Conservation (phyloP, 2,329 filamentous ascomycete species). For the Trichoderma guizhouense region DNA sequence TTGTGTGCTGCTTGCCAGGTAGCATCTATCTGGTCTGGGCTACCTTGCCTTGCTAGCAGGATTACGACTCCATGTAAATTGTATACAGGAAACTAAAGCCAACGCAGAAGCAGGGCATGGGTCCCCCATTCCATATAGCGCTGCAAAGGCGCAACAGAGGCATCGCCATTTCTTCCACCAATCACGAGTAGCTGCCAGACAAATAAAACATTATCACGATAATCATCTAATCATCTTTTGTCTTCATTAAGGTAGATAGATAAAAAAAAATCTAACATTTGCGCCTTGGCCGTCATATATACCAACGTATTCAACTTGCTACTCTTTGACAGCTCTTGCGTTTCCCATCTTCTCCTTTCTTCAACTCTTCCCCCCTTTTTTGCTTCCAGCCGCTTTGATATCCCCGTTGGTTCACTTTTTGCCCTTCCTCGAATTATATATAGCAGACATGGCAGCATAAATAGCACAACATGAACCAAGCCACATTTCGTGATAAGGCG, state of each 20-base stretch:
- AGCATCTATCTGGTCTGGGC: background rate
- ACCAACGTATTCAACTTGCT: background rate
- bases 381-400: background rate
- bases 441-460: background rate
- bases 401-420: too few relatives aligned
- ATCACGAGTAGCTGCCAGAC: background rate
- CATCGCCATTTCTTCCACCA: slow-evolving; percentile 5
- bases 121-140: background rate
- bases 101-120: background rate
- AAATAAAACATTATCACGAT: background rate
- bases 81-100: background rate
- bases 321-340: background rate
- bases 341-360: background rate
- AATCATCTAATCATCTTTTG: background rate
- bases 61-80: background rate
- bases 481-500: background rate
- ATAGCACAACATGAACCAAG: background rate
- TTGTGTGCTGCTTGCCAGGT: background rate
- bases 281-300: background rate
- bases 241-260: background rate
- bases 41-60: background rate
- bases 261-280: background rate
- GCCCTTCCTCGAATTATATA: background rate
- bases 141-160: background rate
- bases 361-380: background rate